These are phyloP conservation scores for Aspergillus steynii DNA, from an alignment of 495 filamentous ascomycete genomes.

Conservation along the genomic window DNA sequence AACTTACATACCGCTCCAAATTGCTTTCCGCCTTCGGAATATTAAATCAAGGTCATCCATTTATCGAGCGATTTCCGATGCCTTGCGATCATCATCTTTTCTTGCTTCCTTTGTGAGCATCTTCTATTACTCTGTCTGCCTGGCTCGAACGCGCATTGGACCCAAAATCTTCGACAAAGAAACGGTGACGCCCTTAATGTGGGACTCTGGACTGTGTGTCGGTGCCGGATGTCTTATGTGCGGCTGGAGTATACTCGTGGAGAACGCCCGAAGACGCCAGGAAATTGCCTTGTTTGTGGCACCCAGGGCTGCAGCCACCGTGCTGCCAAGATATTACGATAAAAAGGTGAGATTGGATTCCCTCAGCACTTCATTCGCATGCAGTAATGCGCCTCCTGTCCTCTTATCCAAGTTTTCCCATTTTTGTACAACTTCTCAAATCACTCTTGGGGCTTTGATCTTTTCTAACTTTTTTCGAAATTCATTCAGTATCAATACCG, in stretches of 20 bases:
- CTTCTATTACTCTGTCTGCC: constrained; percentile 88
- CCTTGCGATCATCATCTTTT: constrained; percentile 76
- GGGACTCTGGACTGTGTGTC: constrained; percentile 73
- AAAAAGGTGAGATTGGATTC: constrained; percentile 48
- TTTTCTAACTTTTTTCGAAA: constrained; percentile 26
- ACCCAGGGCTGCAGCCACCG: constrained; percentile 74
- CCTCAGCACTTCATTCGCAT: background rate
- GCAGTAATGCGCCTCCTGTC: constrained; percentile 2
- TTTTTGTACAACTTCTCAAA: constrained; percentile 1
- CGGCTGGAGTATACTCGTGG: constrained; percentile 82
- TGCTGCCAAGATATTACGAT: constrained; percentile 74
- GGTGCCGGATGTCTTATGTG: constrained; percentile 74
- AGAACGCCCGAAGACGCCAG: constrained; percentile 65
- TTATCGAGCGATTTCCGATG: constrained; percentile 55
- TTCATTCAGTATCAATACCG: constrained; percentile 65
- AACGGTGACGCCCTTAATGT: constrained; percentile 55
- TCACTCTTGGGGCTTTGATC: constrained; percentile 2
- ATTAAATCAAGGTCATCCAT: constrained; percentile 44
- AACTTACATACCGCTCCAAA: constrained; percentile 79
- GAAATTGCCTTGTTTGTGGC: constrained; percentile 86
- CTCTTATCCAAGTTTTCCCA: constrained; percentile 3
- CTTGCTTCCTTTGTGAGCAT: constrained; percentile 77
- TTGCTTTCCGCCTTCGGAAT: constrained; percentile 61
- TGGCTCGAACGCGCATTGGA: constrained; percentile 77
- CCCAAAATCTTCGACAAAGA: constrained; percentile 62